These are phyloP conservation scores for Daedaleopsis nitida DNA, from an alignment of 768 basidiomycete genomes.

Conservation along the genomic window DNA sequence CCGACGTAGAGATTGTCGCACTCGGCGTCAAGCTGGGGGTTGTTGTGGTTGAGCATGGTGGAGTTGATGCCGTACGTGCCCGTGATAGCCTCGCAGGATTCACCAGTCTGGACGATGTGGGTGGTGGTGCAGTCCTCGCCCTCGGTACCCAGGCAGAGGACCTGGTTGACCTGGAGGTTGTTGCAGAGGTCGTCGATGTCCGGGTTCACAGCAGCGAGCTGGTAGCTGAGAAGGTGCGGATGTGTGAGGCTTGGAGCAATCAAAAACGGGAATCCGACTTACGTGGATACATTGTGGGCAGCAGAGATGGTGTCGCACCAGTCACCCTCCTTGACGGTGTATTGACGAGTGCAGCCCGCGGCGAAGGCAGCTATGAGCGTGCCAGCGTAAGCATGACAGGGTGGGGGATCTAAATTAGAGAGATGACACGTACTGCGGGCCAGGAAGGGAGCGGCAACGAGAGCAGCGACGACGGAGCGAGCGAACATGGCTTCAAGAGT, in stretches of 20 bases:
- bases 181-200: slow-evolving; percentile 54
- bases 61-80: slow-evolving; percentile 44
- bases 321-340: slow-evolving; percentile 58
- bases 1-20: slow-evolving; percentile 75
- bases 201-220: slow-evolving; percentile 66
- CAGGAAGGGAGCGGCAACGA: slow-evolving; percentile 50
- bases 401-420: not conserved
- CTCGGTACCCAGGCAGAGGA: slow-evolving; percentile 61
- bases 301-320: slow-evolving; percentile 72
- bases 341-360: slow-evolving; percentile 54
- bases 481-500: slow-evolving; percentile 40
- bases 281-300: slow-evolving; percentile 64
- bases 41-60: slow-evolving; percentile 63
- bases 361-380: slow-evolving; percentile 20
- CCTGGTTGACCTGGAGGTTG: slow-evolving; percentile 54
- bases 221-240: slow-evolving; percentile 50
- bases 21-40: slow-evolving; percentile 63
- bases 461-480: slow-evolving; percentile 37
- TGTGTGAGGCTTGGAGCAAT: not conserved
- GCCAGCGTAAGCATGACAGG: not conserved
- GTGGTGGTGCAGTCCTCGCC: slow-evolving; percentile 65
- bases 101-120: slow-evolving; percentile 55
- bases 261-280: slow-evolving; percentile 26
- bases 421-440: slow-evolving; percentile 40
- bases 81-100: slow-evolving; percentile 60